Conservation (phyloP, 129 eudicot genomes). For the Artemisia tridentata region DNA sequence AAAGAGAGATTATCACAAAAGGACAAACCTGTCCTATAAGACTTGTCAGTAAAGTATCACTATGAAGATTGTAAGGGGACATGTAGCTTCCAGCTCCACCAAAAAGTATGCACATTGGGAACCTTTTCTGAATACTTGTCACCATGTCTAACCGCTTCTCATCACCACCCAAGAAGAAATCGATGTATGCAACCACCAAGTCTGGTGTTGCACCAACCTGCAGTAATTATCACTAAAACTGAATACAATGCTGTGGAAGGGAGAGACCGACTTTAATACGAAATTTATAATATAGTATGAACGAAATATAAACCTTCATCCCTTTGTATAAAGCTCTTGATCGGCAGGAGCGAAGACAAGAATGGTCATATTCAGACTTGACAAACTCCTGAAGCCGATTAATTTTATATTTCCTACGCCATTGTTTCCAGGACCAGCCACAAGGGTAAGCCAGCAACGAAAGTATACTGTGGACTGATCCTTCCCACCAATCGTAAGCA, state of each 20-base stretch:
- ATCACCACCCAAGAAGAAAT: conserved; percentile 88
- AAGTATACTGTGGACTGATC: conserved; percentile 85
- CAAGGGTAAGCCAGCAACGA: conserved; percentile 83
- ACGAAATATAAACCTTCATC: conserved; percentile 60
- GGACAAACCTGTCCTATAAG: conserved; percentile 77
- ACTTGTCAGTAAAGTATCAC: conserved; percentile 59
- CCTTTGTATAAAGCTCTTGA: conserved; percentile 92
- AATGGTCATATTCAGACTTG: conserved; percentile 88
- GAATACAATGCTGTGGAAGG: not conserved
- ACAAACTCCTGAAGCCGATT: conserved; percentile 82
- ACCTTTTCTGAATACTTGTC: conserved; percentile 80
- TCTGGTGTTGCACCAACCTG: conserved; percentile 92
- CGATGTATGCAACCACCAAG: conserved; percentile 69
- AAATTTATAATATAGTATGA: not conserved
- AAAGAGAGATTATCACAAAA: not conserved
- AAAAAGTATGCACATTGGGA: conserved; percentile 85
- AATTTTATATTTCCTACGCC: conserved; percentile 77
- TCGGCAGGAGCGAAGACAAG: conserved; percentile 83
- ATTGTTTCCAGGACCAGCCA: conserved; percentile 94
- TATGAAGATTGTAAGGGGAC: conserved; percentile 81
- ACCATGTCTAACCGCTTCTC: conserved; percentile 84
- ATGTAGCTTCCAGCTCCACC: conserved; percentile 91
- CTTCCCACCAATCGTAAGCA: conserved; percentile 97
- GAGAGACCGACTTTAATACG: too few relatives aligned
- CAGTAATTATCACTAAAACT: conserved; percentile 14